phyloP scores from a whole-genome alignment of 2,329 filamentous ascomycete species.

The Fusarium robinianum region DNA sequence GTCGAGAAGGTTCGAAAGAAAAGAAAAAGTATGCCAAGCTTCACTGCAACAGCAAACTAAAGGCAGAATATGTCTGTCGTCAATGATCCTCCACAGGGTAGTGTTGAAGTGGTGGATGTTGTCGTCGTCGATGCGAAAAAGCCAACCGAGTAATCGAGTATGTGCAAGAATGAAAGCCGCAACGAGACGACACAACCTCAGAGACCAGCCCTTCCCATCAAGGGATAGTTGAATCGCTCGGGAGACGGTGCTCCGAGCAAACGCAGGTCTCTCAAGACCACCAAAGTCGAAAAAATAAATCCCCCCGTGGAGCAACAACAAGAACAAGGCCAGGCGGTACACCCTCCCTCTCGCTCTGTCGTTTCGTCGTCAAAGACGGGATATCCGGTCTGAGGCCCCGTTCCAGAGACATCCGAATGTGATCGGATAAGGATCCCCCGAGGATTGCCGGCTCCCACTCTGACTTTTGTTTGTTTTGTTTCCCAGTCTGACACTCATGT shows the following conservation, averaged over 20 bases:
- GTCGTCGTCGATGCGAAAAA: conserved; percentile 28
- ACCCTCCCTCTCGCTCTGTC: conserved; percentile 2
- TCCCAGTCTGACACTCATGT: conserved; percentile 18
- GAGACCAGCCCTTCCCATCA: conserved; percentile 36
- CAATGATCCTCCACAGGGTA: conserved; percentile 30
- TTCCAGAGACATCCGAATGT: conserved; percentile 7
- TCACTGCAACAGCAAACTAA: conserved; percentile 24
- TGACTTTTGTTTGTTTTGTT: too few relatives aligned
- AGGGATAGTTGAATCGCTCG: conserved; percentile 34
- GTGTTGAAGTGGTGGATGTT: conserved; percentile 37
- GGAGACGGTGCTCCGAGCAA: conserved; percentile 26
- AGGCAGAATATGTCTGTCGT: conserved; percentile 24
- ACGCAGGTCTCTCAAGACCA: conserved; percentile 23
- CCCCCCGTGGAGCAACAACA: conserved; percentile 28
- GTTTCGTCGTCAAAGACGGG: too few relatives aligned
- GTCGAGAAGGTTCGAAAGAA: conserved; percentile 37
- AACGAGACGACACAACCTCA: conserved; percentile 34
- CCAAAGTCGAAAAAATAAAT: conserved; percentile 27
- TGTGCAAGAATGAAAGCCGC: conserved; percentile 36
- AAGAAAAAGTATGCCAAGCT: conserved; percentile 27
- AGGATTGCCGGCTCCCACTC: conserved; percentile 8
- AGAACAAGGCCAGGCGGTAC: conserved; percentile 19
- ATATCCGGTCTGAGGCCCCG: too few relatives aligned
- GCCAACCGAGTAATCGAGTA: conserved; percentile 33
- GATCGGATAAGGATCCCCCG: conserved; percentile 9